Evolutionary conservation across 495 filamentous ascomycete genomes (phyloP).

Genomic region (Tetracladium setigerum): DNA sequence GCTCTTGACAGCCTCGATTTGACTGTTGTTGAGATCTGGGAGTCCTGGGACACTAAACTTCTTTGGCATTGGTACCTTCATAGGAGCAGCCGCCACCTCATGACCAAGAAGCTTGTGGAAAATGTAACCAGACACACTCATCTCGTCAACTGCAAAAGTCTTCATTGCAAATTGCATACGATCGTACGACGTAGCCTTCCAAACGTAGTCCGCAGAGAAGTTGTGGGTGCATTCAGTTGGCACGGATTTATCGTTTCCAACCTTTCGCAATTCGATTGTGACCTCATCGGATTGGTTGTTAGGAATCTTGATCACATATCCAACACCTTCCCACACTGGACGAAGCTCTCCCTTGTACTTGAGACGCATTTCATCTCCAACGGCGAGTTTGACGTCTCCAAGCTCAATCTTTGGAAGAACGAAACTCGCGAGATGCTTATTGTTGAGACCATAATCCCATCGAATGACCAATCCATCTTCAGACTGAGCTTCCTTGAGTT

Average conservation of each 20-base stretch:
- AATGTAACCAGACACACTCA: conserved; percentile 98
- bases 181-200: conserved; percentile 98
- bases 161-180: conserved; percentile 99
- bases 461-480: conserved; percentile 90
- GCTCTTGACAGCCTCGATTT: conserved; percentile 95
- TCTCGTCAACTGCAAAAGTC: conserved; percentile 95
- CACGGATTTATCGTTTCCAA: conserved; percentile 86
- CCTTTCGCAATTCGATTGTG: conserved; percentile 85
- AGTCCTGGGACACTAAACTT: conserved; percentile 95
- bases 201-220: conserved; percentile 97
- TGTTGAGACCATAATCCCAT: conserved; percentile 95
- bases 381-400: conserved; percentile 94
- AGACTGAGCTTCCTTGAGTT: conserved; percentile 95
- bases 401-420: conserved; percentile 94
- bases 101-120: conserved; percentile 97
- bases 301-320: conserved; percentile 98
- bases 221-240: conserved; percentile 97
- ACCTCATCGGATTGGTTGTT: conserved; percentile 99
- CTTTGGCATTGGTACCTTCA: conserved; percentile 95
- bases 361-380: conserved; percentile 97
- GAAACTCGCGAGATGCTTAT: conserved; percentile 95
- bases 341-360: conserved; percentile 95
- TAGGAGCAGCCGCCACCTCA: conserved; percentile 88
- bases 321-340: conserved; percentile 93
- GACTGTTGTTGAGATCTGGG: conserved; percentile 90